Conservation (phyloP, 176 grass and related monocot species). For the Oryza meyeriana region DNA sequence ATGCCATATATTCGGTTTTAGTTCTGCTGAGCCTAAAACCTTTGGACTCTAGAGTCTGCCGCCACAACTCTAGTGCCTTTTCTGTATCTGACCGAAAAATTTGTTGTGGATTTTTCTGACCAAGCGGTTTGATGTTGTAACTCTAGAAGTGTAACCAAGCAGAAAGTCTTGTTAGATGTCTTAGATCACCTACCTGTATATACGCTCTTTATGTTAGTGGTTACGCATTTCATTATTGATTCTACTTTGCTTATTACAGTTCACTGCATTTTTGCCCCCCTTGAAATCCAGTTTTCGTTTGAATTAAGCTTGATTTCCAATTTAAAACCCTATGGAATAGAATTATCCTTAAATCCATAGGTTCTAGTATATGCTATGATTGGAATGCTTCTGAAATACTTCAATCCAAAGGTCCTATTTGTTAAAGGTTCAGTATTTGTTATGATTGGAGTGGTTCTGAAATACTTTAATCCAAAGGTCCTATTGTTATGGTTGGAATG, state of each 20-base stretch:
- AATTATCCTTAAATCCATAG: not conserved
- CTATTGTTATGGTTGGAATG: too few relatives aligned
- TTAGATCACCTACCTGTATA: not conserved
- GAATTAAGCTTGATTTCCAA: too few relatives aligned
- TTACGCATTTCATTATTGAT: not conserved
- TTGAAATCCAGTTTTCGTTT: not conserved
- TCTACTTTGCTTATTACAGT: not conserved
- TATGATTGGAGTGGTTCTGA: not conserved
- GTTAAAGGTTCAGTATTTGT: too few relatives aligned
- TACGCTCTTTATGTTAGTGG: not conserved
- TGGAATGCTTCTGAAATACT: not conserved
- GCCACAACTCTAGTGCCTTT: too few relatives aligned
- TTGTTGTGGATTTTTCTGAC: not conserved
- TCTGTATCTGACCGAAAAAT: not conserved
- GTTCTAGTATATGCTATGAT: not conserved
- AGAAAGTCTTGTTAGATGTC: not conserved
- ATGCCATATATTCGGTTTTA: too few relatives aligned
- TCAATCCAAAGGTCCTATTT: not conserved
- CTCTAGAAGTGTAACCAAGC: not conserved
- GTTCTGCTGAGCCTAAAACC: too few relatives aligned
- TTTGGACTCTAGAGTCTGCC: too few relatives aligned
- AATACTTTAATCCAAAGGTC: not conserved
- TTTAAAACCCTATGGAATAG: too few relatives aligned
- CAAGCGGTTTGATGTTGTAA: conserved; percentile 2
- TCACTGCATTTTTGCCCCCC: not conserved